These are phyloP conservation scores for Trichoderma sp. DNA, from an alignment of 2,329 filamentous ascomycete species.

Conservation along the genomic window DNA sequence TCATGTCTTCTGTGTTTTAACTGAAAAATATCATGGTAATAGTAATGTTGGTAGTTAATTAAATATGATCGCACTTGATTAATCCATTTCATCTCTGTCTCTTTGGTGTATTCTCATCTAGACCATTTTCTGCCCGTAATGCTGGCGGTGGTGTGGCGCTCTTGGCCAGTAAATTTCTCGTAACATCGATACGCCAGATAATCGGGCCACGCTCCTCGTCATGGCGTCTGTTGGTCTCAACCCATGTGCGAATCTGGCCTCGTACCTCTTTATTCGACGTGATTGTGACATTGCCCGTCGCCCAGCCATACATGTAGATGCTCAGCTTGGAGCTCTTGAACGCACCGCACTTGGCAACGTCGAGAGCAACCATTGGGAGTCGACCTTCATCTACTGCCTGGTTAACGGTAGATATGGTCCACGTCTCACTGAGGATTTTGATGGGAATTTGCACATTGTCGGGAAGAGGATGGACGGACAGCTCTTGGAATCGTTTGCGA, in stretches of 20 bases:
- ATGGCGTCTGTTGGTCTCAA: conserved; percentile 33
- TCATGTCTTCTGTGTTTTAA: background rate
- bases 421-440: conserved; percentile 32
- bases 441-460: conserved; percentile 39
- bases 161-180: conserved; percentile 40
- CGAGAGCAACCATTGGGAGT: conserved; percentile 39
- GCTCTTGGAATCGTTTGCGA: conserved; percentile 34
- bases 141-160: conserved; percentile 30
- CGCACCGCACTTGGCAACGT: conserved; percentile 34
- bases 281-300: conserved; percentile 35
- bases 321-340: conserved; percentile 42
- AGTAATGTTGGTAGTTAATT: background rate
- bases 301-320: conserved; percentile 45
- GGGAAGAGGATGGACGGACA: conserved; percentile 38
- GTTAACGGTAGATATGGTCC: conserved; percentile 32
- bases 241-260: conserved; percentile 39
- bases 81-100: background rate
- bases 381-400: conserved; percentile 29
- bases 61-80: background rate
- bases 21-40: background rate
- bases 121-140: background rate
- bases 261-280: conserved; percentile 45
- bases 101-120: background rate
- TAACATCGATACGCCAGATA: conserved; percentile 39
- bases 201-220: conserved; percentile 36